These are phyloP conservation scores for Blastomyces parvus DNA, from an alignment of 2,329 filamentous ascomycete genomes.

Conservation along the genomic window DNA sequence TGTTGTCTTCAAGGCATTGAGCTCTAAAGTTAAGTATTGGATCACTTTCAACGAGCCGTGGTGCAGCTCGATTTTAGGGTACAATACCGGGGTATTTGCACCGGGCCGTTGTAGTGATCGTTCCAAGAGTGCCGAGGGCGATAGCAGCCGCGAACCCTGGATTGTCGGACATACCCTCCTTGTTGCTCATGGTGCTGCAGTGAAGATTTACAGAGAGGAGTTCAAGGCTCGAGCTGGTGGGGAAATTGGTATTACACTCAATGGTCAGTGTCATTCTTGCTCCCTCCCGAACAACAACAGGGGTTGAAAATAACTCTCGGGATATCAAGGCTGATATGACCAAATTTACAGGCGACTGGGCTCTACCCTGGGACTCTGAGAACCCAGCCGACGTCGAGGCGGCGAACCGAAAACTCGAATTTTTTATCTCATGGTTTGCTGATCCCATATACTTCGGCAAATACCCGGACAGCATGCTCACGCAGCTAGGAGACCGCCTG, in stretches of 20 bases:
- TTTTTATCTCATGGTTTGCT: slow-evolving; percentile 78
- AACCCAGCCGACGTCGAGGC: slow-evolving; percentile 68
- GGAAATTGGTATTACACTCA: slow-evolving; percentile 79
- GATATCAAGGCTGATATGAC: neutral
- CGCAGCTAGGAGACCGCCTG: slow-evolving; percentile 68
- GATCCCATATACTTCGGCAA: slow-evolving; percentile 78
- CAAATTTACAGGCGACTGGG: slow-evolving; percentile 54
- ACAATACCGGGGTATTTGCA: slow-evolving; percentile 62
- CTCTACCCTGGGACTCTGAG: slow-evolving; percentile 71
- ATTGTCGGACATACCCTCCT: slow-evolving; percentile 71
- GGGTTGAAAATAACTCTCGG: neutral
- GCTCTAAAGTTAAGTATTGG: slow-evolving; percentile 72
- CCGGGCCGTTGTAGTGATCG: slow-evolving; percentile 75
- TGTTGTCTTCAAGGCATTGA: slow-evolving; percentile 55
- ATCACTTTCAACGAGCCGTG: slow-evolving; percentile 88
- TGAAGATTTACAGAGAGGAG: slow-evolving; percentile 72
- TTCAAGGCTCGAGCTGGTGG: slow-evolving; percentile 65
- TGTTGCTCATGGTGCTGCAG: slow-evolving; percentile 67
- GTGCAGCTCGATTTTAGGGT: slow-evolving; percentile 73
- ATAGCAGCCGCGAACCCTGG: slow-evolving; percentile 74
- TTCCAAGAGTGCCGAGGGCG: slow-evolving; percentile 58
- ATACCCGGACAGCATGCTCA: slow-evolving; percentile 74
- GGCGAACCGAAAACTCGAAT: slow-evolving; percentile 72
- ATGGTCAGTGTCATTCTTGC: slow-evolving; percentile 44
- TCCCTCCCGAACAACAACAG: neutral